Base-by-base conservation (phyloP, 139 green algal species). In the Spirogloea muscicola region DNA sequence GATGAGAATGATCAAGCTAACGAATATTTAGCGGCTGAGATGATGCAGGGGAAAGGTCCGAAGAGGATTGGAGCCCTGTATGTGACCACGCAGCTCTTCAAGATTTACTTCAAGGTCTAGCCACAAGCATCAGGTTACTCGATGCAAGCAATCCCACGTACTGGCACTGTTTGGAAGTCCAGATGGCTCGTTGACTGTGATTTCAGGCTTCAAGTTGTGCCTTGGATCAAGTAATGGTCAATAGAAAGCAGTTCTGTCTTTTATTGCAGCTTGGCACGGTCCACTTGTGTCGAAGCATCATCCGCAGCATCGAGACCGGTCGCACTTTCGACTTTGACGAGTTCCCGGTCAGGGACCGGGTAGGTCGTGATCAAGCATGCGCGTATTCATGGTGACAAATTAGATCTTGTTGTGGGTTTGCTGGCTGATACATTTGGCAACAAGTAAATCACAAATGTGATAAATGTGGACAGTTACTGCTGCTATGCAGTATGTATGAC, bases 81-180 rank as follows among this genome's bases (percentile, higher is more conserved):
- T 58, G 77, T 94, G 5, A 86, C 91, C 10, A 89, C 85, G 39
- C 73, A 79, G 13, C 83, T 89, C 2, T 92, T 94, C 70, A 91
- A 89, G 74, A 86, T 94, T 18, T 94, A 93, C 62, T 92, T 90
- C 68, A 80, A 74, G 62, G 82, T 92, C 7, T 93, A 90, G 43
- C 86, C 82, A 16, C 80, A 92, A 57, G 68, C 18, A 31, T 21
- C 46, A 31, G 21, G 21, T 55, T 21, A 31, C 21, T 31, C 21
- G 21, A 31, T 31, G 46, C 21, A 31, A 31, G 21, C 21, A 55
- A 31, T 55, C 21, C 46, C 46, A 31, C 21, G 21, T 21, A 55
- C 21, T 21, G 21, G 46, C 46, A 55, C 21, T 21, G 21, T 21
- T 21, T 21, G 46, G 21, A 21, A 55, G n/a, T 55, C 21, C 21